These are phyloP conservation scores for Amanita molliuscula DNA, from an alignment of 768 basidiomycete species.

Conservation along the genomic window DNA sequence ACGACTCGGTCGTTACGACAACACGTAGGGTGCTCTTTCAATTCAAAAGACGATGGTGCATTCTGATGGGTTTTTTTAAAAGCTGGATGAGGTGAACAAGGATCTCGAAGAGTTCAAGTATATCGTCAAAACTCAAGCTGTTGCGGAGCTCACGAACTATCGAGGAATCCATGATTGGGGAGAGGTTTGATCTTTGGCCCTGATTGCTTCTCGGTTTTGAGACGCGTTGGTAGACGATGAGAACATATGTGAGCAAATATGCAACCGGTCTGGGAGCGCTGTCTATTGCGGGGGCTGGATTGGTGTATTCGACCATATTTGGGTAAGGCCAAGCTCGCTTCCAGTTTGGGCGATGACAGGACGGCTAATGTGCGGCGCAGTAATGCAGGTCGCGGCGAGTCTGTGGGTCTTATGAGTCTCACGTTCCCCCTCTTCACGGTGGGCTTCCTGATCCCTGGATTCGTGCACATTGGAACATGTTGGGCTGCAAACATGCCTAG, in stretches of 20 bases:
- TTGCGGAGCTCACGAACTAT: conserved; percentile 1
- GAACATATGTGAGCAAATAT: neutral
- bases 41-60: neutral
- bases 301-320: conserved; percentile 17
- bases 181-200: neutral
- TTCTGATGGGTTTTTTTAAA: neutral
- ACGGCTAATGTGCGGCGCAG: neutral
- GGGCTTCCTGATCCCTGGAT: conserved; percentile 17
- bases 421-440: conserved; percentile 17
- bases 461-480: conserved; percentile 11
- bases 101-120: neutral
- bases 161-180: conserved; percentile 3
- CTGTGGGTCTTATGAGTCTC: conserved; percentile 16
- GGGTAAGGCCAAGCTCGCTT: conserved; percentile 8
- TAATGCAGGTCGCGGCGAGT: conserved; percentile 13
- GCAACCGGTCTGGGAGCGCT: conserved; percentile 9
- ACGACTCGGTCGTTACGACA: neutral
- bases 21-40: neutral
- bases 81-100: neutral
- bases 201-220: neutral
- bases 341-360: neutral
- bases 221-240: neutral
- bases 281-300: conserved; percentile 15
- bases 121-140: neutral
- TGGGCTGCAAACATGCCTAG: conserved; percentile 13